Evolutionary conservation across 1,284 basidiomycete species (phyloP).

Genomic region (Fistulinella cinereoalba): DNA sequence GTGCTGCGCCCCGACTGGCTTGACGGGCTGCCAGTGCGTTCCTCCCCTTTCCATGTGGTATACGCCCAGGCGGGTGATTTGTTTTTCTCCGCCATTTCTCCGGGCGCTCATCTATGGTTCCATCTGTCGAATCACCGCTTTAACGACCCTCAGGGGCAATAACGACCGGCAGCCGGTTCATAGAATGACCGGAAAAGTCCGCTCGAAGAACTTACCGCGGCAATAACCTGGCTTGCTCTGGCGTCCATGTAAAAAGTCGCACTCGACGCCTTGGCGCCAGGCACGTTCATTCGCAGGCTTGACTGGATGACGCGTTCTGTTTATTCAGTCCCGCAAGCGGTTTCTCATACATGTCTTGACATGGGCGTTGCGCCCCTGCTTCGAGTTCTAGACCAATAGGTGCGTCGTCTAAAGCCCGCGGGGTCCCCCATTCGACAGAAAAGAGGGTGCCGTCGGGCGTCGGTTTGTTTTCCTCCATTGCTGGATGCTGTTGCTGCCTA

Average conservation of each 20-base stretch:
- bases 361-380: neutral
- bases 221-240: neutral
- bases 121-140: constrained; percentile 7
- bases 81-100: constrained; percentile 1
- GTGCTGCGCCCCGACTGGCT: neutral
- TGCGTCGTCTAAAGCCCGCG: constrained; percentile 3
- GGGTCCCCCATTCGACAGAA: neutral
- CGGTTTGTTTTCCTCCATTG: neutral
- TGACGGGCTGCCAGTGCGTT: neutral
- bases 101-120: neutral
- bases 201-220: neutral
- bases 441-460: neutral
- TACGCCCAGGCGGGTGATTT: neutral
- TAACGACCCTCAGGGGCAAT: neutral
- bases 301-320: neutral
- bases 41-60: neutral
- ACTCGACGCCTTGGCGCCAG: neutral
- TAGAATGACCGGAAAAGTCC: neutral
- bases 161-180: constrained; percentile 9
- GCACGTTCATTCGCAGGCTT: neutral
- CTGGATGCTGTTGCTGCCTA: neutral
- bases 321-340: neutral
- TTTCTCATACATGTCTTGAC: neutral
- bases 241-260: neutral
- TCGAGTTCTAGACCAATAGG: constrained; percentile 1